Base-by-base conservation (phyloP, 352 stramenopile genomes). In the Albugo laibachii region DNA sequence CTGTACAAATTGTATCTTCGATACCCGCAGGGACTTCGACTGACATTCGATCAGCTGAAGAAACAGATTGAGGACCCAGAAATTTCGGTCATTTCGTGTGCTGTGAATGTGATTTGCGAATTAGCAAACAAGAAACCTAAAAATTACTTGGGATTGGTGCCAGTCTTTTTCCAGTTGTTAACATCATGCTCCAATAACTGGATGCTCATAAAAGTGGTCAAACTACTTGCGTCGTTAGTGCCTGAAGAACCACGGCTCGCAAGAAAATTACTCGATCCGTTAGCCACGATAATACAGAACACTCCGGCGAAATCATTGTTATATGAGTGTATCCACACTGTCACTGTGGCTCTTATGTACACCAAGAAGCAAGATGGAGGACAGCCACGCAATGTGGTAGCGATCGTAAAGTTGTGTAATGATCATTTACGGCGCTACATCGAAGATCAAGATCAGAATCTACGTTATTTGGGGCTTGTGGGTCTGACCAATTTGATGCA, bases 121-220 rank as follows among this genome's bases (percentile, higher is more conserved):
- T 66, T 99, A 41, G 87, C 88, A 13, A 94, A 98, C 68, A 98
- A 98, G 59, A 98, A 99, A 57, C 94, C 95, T 13, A 95, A 94
- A 56, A 99, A 99, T 62, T 99, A 99, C 69, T 54, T 99, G 34
- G 82, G 85, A 1, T 67, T 99, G 42, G 95, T 95, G 12, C 95
- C 95, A 12, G 79, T 96, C 43, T 98, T 99, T 64, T 99, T 99
- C 80, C 78, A 92, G 31, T 63, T 99, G 24, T 71, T 99, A 36
- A 98, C 91, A 21, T 97, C 84, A 39, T 96, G 80, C 10, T 95
- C 80, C 51, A 99, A 99, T 68, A 99, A 99, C 67, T 99, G 95
- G 95, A 99, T 99, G 94, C 81, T 99, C 47, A 99, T 99, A 71
- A 99, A 99, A 66, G 94, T 99, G 8, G 94, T 99, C 44, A 99